Conservation (phyloP, 306 rosid species). For the Lathyrus oleraceus region DNA sequence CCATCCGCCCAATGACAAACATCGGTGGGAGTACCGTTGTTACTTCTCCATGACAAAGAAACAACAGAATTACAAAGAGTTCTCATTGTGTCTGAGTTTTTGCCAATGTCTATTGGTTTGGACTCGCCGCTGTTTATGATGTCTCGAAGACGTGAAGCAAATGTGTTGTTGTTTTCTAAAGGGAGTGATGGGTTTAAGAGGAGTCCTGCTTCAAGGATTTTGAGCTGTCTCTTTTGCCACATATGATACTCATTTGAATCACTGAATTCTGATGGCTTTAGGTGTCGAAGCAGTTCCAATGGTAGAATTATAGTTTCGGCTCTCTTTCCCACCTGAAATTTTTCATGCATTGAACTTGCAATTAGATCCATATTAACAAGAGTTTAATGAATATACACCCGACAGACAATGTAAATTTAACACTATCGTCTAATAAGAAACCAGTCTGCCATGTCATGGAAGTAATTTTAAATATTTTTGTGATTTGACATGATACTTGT, state of each 20-base stretch:
- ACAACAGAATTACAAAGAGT: slow-evolving; percentile 77
- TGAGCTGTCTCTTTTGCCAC: slow-evolving; percentile 90
- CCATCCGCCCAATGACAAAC: slow-evolving; percentile 98
- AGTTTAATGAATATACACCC: no score
- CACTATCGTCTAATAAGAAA: no score
- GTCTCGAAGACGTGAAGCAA: slow-evolving; percentile 63
- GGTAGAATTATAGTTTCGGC: slow-evolving; percentile 89
- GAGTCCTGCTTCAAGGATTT: slow-evolving; percentile 78
- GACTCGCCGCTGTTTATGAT: slow-evolving; percentile 49
- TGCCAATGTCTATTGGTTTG: slow-evolving; percentile 65
- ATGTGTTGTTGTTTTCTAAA: slow-evolving; percentile 57
- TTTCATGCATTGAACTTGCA: background rate
- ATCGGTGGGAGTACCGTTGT: slow-evolving; percentile 66
- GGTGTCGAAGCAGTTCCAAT: slow-evolving; percentile 73
- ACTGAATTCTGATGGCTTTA: slow-evolving; percentile 85
- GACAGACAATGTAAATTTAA: no score
- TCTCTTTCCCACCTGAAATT: slow-evolving; percentile 68
- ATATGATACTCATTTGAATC: slow-evolving; percentile 73
- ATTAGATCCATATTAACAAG: no score
- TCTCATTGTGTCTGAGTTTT: slow-evolving; percentile 84
- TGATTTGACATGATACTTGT: no score
- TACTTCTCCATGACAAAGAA: slow-evolving; percentile 70
- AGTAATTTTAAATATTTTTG: no score
- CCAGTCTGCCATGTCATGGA: no score
- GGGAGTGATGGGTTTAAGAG: slow-evolving; percentile 69